Evolutionary conservation across 2,329 filamentous ascomycete species (phyloP).

Genomic region (Sporothrix phasma): DNA sequence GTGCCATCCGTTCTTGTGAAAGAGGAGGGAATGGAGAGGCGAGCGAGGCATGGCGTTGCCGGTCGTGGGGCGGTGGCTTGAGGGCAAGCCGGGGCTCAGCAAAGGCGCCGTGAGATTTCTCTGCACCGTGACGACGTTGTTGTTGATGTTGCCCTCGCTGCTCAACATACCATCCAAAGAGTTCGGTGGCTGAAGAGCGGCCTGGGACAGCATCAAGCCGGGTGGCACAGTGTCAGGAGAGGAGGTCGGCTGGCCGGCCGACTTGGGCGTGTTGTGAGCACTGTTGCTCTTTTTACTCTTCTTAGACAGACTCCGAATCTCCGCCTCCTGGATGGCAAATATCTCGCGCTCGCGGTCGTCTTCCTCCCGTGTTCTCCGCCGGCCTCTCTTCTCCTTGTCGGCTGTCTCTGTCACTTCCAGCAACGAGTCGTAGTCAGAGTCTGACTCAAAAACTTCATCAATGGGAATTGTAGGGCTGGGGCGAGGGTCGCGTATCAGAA

Average conservation of each 20-base stretch:
- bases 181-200: slow-evolving; percentile 31
- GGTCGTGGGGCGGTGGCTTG: slow-evolving; percentile 47
- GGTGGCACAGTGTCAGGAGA: slow-evolving; percentile 29
- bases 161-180: slow-evolving; percentile 46
- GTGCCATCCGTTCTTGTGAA: slow-evolving; percentile 43
- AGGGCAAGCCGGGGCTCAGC: slow-evolving; percentile 50
- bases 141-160: slow-evolving; percentile 23
- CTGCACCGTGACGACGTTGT: background rate
- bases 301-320: slow-evolving; percentile 62
- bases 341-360: slow-evolving; percentile 72
- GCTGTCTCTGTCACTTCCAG: slow-evolving; percentile 58
- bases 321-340: slow-evolving; percentile 55
- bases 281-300: slow-evolving; percentile 53
- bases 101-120: slow-evolving; percentile 32
- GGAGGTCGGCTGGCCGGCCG: slow-evolving; percentile 28
- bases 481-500: slow-evolving; percentile 54
- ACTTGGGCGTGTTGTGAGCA: slow-evolving; percentile 38
- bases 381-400: slow-evolving; percentile 52
- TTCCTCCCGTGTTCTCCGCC: slow-evolving; percentile 76
- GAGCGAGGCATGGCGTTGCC: slow-evolving; percentile 38
- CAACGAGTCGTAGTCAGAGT: slow-evolving; percentile 76
- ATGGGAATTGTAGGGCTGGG: slow-evolving; percentile 23
- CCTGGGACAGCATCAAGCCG: slow-evolving; percentile 30
- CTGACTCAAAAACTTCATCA: slow-evolving; percentile 58
- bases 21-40: slow-evolving; percentile 55